Percentiles rank a stretch among this genome's conserved stretches.
These are phyloP conservation scores for Nematocida sp. DNA, from an alignment of 371 early-diverging fungal genomes.

Conservation along the genomic window DNA sequence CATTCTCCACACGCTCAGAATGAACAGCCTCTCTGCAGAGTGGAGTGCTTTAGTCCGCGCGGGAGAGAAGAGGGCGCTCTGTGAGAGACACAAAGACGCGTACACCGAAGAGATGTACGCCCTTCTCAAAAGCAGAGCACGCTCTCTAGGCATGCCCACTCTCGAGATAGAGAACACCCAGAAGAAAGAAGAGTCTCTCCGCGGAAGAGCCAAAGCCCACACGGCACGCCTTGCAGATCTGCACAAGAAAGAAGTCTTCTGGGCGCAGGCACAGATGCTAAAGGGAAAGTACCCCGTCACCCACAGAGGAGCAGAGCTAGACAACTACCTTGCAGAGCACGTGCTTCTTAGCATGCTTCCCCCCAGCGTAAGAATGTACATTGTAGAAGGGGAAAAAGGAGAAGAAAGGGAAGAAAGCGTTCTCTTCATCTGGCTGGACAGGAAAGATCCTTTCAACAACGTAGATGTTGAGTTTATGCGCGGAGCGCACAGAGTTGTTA, in stretches of 20 bases:
- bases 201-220: neutral
- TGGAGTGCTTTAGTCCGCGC: neutral
- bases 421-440: neutral
- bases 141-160: neutral
- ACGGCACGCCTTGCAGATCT: neutral
- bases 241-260: neutral
- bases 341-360: neutral
- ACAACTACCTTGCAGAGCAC: neutral
- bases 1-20: neutral
- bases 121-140: neutral
- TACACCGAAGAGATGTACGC: neutral
- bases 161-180: neutral
- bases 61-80: neutral
- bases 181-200: neutral
- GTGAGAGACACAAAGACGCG: neutral
- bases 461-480: neutral
- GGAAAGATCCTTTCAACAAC: neutral
- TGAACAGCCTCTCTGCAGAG: neutral
- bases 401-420: too few species aligned
- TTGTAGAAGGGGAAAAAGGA: neutral
- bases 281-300: neutral
- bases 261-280: neutral
- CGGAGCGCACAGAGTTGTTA: neutral
- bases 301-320: neutral
- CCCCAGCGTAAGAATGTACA: neutral